Evolutionary conservation across 1,284 basidiomycete species (phyloP).

Genomic region (Sporisorium reilianum): DNA sequence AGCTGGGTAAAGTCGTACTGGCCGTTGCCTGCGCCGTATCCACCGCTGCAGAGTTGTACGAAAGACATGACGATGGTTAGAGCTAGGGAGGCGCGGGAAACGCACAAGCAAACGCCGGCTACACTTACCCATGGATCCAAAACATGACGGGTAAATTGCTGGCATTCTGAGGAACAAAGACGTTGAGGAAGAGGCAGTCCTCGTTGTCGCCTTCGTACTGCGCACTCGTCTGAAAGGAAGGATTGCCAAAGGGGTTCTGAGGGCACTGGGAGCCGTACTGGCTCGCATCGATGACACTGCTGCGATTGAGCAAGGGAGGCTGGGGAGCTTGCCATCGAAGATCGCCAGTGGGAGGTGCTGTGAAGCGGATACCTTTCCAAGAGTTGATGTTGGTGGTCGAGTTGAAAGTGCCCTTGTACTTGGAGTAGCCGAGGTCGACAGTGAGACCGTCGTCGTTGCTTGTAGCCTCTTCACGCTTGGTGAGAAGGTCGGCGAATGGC

Average conservation of each 20-base stretch:
- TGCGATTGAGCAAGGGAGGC: constrained; percentile 22
- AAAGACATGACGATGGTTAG: neutral
- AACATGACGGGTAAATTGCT: constrained; percentile 41
- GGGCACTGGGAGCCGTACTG: constrained; percentile 31
- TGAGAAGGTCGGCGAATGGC: constrained; percentile 30
- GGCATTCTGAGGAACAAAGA: constrained; percentile 40
- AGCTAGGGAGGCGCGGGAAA: neutral
- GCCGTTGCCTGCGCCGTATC: constrained; percentile 41
- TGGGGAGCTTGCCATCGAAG: constrained; percentile 44
- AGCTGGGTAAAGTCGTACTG: constrained; percentile 40
- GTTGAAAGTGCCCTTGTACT: constrained; percentile 31
- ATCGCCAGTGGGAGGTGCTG: constrained; percentile 24
- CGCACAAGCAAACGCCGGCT: neutral
- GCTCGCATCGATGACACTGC: constrained; percentile 23
- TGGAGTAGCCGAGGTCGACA: constrained; percentile 37
- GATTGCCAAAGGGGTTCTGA: constrained; percentile 32
- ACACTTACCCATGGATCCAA: constrained; percentile 35
- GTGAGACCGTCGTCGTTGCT: constrained; percentile 16
- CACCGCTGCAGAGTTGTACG: constrained; percentile 14
- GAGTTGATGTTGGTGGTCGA: constrained; percentile 22
- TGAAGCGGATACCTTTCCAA: constrained; percentile 50
- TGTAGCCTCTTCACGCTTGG: constrained; percentile 7
- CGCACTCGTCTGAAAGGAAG: constrained; percentile 5
- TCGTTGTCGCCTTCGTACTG: constrained; percentile 22
- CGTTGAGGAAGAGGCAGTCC: constrained; percentile 53